These are phyloP conservation scores for Gossypium ekmanianum DNA, from an alignment of 345 rosid species.

Conservation along the genomic window DNA sequence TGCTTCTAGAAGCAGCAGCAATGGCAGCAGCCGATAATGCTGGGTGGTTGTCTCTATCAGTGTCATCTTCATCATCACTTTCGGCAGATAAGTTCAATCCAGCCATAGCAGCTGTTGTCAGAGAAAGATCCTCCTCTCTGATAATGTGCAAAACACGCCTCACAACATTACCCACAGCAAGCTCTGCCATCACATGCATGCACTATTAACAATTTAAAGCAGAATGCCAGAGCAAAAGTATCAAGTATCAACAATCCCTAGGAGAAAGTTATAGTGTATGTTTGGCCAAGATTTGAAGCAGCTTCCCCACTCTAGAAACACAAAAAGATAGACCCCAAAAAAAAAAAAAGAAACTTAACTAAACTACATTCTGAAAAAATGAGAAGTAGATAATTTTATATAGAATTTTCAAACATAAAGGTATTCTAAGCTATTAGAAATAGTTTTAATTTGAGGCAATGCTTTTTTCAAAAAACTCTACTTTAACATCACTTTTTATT, in stretches of 20 bases:
- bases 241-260: constrained; percentile 12
- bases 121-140: constrained; percentile 90
- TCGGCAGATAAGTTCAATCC: constrained; percentile 62
- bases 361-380: background rate
- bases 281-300: background rate
- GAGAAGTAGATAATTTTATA: background rate
- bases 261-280: background rate
- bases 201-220: background rate
- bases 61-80: constrained; percentile 75
- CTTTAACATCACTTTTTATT: background rate
- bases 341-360: background rate
- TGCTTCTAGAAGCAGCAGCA: constrained; percentile 93
- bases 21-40: constrained; percentile 78
- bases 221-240: constrained; percentile 12
- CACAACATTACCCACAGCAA: constrained; percentile 95
- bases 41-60: constrained; percentile 51
- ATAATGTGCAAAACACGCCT: constrained; percentile 92
- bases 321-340: background rate
- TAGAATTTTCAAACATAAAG: background rate
- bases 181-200: constrained; percentile 57
- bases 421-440: background rate
- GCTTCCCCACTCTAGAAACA: background rate
- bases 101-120: constrained; percentile 68
- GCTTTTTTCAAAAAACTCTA: background rate
- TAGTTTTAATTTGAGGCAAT: background rate